These are phyloP conservation scores for Arthrobotrys sinensis DNA, from an alignment of 2,329 filamentous ascomycete genomes.

Conservation along the genomic window DNA sequence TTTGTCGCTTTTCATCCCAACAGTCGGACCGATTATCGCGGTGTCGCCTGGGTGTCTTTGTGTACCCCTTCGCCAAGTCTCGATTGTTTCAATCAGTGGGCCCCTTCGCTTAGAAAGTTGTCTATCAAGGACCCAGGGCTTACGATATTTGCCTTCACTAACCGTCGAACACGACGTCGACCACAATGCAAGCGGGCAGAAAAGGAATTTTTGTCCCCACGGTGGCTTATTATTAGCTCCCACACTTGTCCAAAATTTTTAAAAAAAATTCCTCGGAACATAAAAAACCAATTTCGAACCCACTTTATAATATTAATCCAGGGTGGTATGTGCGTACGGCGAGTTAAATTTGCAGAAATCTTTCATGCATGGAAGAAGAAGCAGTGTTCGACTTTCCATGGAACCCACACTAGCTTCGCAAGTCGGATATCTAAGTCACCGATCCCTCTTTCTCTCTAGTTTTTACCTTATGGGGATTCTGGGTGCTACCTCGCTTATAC, in stretches of 20 bases:
- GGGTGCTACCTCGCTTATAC: conserved; percentile 45
- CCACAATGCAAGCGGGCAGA: conserved; percentile 29
- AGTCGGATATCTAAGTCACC: conserved; percentile 40
- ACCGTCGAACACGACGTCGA: conserved; percentile 15
- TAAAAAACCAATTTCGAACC: conserved; percentile 15
- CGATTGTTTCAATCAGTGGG: conserved; percentile 43
- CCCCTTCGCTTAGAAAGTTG: conserved; percentile 49
- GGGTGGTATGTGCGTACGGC: conserved; percentile 39
- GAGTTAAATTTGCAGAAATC: conserved; percentile 33
- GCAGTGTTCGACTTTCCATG: conserved; percentile 16
- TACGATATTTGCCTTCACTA: conserved; percentile 18
- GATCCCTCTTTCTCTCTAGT: conserved; percentile 27
- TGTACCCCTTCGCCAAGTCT: conserved; percentile 32
- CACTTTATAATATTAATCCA: conserved; percentile 8
- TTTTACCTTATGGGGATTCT: conserved; percentile 47
- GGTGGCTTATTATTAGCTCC: conserved; percentile 42
- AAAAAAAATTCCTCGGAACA: conserved; percentile 22
- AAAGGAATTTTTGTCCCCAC: conserved; percentile 42
- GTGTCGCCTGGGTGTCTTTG: conserved; percentile 13
- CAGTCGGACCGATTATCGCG: conserved; percentile 53
- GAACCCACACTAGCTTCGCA: conserved; percentile 33
- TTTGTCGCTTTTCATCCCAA: background rate
- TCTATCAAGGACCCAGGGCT: conserved; percentile 14
- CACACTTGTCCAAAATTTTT: background rate
- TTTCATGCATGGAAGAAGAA: conserved; percentile 34